Evolutionary conservation across 2,329 filamentous ascomycete genomes (phyloP).

Genomic region (Stenocarpella maydis): DNA sequence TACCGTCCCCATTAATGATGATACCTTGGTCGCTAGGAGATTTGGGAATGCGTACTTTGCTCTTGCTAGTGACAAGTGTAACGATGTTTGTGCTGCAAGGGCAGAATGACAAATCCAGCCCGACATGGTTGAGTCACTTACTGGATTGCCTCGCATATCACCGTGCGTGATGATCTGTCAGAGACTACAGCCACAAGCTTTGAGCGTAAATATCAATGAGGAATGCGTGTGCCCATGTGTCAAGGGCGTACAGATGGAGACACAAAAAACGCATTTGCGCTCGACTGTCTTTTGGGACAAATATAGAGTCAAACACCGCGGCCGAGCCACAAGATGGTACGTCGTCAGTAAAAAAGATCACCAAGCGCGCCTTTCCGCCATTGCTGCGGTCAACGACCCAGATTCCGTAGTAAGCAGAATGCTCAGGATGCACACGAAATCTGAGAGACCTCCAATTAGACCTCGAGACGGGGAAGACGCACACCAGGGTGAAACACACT

Average conservation of each 20-base stretch:
- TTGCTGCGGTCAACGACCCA: not conserved
- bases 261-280: not conserved
- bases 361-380: slow-evolving; percentile 1
- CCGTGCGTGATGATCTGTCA: not conserved
- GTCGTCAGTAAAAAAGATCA: not conserved
- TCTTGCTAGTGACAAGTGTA: not conserved
- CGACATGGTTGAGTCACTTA: not conserved
- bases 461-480: not conserved
- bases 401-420: slow-evolving; percentile 9
- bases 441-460: slow-evolving; percentile 12
- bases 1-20: too few species aligned
- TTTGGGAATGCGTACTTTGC: not conserved
- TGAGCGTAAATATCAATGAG: not conserved
- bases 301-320: slow-evolving; percentile 22
- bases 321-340: slow-evolving; percentile 9
- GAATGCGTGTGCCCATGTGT: not conserved
- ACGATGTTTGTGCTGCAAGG: not conserved
- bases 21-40: not conserved
- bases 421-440: slow-evolving; percentile 13
- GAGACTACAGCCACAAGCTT: not conserved
- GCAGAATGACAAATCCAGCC: slow-evolving; percentile 5
- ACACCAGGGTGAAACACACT: slow-evolving; percentile 7
- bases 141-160: not conserved
- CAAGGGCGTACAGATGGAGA: not conserved
- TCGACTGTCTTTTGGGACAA: not conserved